A percentile compares a stretch with the other conserved stretches of the same genome.
Conservation (phyloP, 768 basidiomycete species). For the Tulasnella sp. region DNA sequence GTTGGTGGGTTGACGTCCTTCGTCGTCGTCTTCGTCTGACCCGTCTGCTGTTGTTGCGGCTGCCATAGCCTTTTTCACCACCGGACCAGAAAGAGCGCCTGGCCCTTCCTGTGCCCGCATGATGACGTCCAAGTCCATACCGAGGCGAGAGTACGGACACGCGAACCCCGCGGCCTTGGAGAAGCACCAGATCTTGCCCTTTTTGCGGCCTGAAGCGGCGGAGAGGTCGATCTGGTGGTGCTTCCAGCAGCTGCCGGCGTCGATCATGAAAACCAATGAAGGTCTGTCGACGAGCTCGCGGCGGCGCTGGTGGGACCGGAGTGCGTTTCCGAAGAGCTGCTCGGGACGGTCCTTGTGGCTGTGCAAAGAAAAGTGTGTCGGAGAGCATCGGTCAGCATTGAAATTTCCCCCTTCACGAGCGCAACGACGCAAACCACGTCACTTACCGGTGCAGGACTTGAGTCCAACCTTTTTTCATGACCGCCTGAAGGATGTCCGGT, state of each 20-base stretch:
- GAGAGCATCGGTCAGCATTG: conserved; percentile 16
- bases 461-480: conserved; percentile 25
- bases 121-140: conserved; percentile 23
- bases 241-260: conserved; percentile 29
- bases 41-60: neutral
- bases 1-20: conserved; percentile 9
- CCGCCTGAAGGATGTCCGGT: conserved; percentile 28
- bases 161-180: conserved; percentile 25
- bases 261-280: conserved; percentile 29
- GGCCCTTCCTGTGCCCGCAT: conserved; percentile 18
- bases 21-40: conserved; percentile 23
- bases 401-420: neutral
- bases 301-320: conserved; percentile 27
- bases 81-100: conserved; percentile 3
- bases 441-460: conserved; percentile 27
- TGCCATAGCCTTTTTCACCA: neutral
- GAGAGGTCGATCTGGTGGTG: conserved; percentile 28
- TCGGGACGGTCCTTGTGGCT: conserved; percentile 29
- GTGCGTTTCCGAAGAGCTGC: conserved; percentile 28
- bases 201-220: conserved; percentile 24
- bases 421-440: neutral
- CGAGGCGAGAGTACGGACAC: conserved; percentile 24
- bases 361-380: conserved; percentile 16
- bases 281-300: conserved; percentile 23
- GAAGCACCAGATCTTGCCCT: conserved; percentile 30